phyloP scores from a whole-genome alignment of 441 rosid species.

The Pelargonium citronellum region DNA sequence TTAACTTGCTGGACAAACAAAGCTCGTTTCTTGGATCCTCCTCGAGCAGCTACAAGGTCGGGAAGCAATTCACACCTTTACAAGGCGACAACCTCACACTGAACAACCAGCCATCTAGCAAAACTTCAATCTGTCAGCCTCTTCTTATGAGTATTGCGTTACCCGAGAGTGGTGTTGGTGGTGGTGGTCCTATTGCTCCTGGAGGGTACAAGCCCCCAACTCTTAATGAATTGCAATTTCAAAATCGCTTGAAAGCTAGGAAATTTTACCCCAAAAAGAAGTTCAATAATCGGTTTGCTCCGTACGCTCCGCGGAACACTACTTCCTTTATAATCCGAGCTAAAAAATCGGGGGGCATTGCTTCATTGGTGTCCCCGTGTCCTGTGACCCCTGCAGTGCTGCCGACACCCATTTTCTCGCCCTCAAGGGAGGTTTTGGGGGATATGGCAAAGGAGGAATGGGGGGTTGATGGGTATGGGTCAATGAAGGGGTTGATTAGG shows the following conservation, averaged over 20 bases:
- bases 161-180: constrained; percentile 23
- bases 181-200: constrained; percentile 25
- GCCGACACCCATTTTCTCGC: constrained; percentile 81
- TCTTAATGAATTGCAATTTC: constrained; percentile 67
- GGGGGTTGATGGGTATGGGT: constrained; percentile 97
- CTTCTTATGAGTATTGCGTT: constrained; percentile 25
- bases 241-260: constrained; percentile 62
- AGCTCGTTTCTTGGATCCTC: constrained; percentile 42
- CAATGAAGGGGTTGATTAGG: constrained; percentile 92
- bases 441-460: constrained; percentile 96
- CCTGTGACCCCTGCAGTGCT: constrained; percentile 83
- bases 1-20: constrained; percentile 31
- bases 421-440: constrained; percentile 75
- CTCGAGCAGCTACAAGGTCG: constrained; percentile 32
- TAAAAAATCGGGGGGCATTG: constrained; percentile 82
- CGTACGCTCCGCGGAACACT: constrained; percentile 90
- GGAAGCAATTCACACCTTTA: constrained; percentile 47
- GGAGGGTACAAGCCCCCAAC: constrained; percentile 79
- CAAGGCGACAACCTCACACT: constrained; percentile 34
- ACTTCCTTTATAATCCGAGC: constrained; percentile 81
- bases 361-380: constrained; percentile 80
- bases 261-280: constrained; percentile 74
- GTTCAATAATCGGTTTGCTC: constrained; percentile 54
- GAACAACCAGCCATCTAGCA: constrained; percentile 26
- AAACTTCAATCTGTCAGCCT: constrained; percentile 36